Evolutionary conservation across 2,329 filamentous ascomycete species (phyloP).

Genomic region (Epichloe gansuensis): DNA sequence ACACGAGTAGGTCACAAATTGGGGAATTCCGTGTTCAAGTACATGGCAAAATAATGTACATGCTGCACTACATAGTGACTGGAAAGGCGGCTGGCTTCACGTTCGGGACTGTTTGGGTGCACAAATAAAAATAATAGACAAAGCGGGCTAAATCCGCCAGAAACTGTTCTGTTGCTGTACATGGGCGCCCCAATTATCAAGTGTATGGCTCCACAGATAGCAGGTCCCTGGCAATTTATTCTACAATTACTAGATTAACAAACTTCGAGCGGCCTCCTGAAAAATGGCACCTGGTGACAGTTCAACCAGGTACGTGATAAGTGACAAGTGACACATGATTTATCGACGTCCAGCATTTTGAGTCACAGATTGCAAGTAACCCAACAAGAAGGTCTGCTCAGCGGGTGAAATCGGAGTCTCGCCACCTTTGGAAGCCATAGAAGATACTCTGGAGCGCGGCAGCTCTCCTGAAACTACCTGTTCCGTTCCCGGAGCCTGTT

Average conservation of each 20-base stretch:
- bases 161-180: not conserved
- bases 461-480: constrained; percentile 5
- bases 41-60: not conserved
- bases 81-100: not conserved
- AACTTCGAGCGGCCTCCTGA: not conserved
- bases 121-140: too few species aligned
- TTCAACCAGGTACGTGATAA: not conserved
- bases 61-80: not conserved
- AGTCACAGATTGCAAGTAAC: constrained; percentile 52
- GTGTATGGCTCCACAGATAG: not conserved
- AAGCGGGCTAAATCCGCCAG: not conserved
- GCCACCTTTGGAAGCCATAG: constrained; percentile 29
- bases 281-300: not conserved
- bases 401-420: constrained; percentile 51
- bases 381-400: constrained; percentile 65
- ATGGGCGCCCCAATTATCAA: not conserved
- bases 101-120: not conserved
- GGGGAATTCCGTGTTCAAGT: not conserved
- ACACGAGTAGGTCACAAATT: not conserved
- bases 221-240: not conserved
- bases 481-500: constrained; percentile 2
- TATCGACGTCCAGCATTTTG: constrained; percentile 24
- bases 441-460: constrained; percentile 27
- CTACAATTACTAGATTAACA: not conserved
- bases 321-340: not conserved